Evolutionary conservation across 1,139 yeast species (phyloP).

Genomic region (Taphrina wiesneri): DNA sequence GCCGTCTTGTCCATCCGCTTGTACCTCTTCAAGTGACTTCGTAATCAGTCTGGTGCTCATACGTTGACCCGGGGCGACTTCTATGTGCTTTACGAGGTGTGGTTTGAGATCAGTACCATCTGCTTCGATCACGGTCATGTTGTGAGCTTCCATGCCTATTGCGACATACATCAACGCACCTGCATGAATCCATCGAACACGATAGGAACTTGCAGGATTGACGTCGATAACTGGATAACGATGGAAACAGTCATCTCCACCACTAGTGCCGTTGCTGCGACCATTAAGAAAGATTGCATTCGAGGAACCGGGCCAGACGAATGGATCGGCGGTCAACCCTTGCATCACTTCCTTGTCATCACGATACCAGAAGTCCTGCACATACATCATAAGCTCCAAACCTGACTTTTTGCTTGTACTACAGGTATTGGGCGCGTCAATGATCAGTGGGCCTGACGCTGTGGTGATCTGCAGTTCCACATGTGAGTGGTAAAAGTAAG

Average conservation of each 20-base stretch:
- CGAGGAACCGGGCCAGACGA: slow-evolving; percentile 56
- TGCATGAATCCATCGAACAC: slow-evolving; percentile 55
- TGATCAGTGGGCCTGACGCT: slow-evolving; percentile 59
- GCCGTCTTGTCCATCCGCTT: slow-evolving; percentile 30
- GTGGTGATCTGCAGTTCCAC: slow-evolving; percentile 60
- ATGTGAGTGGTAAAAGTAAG: slow-evolving; percentile 66
- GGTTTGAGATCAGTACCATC: slow-evolving; percentile 73
- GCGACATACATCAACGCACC: slow-evolving; percentile 61
- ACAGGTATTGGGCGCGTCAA: slow-evolving; percentile 51
- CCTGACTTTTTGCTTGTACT: slow-evolving; percentile 53
- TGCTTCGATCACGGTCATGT: slow-evolving; percentile 61
- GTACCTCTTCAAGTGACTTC: slow-evolving; percentile 46
- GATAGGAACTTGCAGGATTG: slow-evolving; percentile 54
- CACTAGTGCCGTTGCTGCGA: slow-evolving; percentile 26
- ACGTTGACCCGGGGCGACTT: slow-evolving; percentile 53
- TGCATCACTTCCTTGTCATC: slow-evolving; percentile 43
- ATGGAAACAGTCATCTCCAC: slow-evolving; percentile 32
- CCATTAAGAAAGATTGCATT: slow-evolving; percentile 47
- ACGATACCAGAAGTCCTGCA: slow-evolving; percentile 49
- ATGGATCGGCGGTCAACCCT: slow-evolving; percentile 54
- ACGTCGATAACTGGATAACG: slow-evolving; percentile 46
- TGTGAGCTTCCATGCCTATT: slow-evolving; percentile 56
- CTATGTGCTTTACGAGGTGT: slow-evolving; percentile 56
- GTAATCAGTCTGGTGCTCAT: slow-evolving; percentile 38
- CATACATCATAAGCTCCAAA: slow-evolving; percentile 47